These are phyloP conservation scores for Lophium mytilinum DNA, from an alignment of 495 filamentous ascomycete genomes.

Conservation along the genomic window DNA sequence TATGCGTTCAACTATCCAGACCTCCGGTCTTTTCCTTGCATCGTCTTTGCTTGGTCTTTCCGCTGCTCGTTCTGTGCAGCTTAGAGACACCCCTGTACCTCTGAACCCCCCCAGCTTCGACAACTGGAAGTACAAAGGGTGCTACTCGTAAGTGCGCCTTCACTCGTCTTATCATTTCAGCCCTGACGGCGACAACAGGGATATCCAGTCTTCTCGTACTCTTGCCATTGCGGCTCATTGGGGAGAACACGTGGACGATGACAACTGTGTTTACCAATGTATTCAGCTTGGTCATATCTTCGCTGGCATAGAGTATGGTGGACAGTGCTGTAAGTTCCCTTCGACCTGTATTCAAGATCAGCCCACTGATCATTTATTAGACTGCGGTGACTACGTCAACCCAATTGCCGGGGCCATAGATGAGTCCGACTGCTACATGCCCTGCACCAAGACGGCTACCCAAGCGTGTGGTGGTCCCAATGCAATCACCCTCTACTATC, in stretches of 20 bases:
- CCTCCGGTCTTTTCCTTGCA: too few species aligned
- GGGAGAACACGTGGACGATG: not conserved
- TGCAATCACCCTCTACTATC: constrained; percentile 3
- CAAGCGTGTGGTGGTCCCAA: constrained; percentile 11
- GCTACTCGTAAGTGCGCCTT: too few species aligned
- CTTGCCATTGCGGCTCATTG: not conserved
- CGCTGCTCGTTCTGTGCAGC: too few species aligned
- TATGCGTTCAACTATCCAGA: too few species aligned
- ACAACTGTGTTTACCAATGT: not conserved
- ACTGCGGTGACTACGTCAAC: not conserved
- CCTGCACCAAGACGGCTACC: constrained; percentile 3
- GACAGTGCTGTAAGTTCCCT: not conserved
- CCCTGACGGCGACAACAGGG: not conserved
- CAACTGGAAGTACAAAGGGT: too few species aligned
- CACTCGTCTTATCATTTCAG: not conserved
- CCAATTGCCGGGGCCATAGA: not conserved
- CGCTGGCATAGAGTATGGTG: not conserved
- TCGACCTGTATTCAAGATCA: not conserved
- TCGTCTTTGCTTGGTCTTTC: too few species aligned
- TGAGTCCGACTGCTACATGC: constrained; percentile 5
- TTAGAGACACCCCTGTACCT: too few species aligned
- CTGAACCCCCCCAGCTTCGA: too few species aligned
- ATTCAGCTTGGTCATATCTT: not conserved
- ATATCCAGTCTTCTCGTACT: not conserved
- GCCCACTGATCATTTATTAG: not conserved